Percentiles rank a stretch among this genome's conserved stretches.
phyloP scores from a whole-genome alignment of 768 basidiomycete species.

The Leucosporidium yakuticum region DNA sequence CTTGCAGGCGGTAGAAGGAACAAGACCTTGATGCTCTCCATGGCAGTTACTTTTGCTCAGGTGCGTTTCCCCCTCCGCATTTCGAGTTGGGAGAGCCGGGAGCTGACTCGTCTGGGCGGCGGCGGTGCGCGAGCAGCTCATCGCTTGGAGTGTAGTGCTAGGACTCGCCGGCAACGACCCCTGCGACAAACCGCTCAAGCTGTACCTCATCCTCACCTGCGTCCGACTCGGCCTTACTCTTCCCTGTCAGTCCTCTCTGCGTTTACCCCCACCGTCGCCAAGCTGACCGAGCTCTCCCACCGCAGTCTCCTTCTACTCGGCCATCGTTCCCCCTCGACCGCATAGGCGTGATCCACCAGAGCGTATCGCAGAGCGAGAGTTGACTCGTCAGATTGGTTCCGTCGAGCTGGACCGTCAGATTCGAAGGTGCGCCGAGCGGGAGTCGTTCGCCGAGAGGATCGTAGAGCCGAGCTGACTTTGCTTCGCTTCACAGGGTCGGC shows the following conservation, averaged over 20 bases:
- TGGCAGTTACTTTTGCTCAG: no score
- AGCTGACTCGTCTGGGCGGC: no score
- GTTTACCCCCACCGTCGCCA: no score
- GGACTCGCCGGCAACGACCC: constrained; percentile 7
- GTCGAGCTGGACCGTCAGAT: neutral
- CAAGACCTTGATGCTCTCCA: no score
- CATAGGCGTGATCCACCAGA: neutral
- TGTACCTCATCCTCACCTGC: constrained; percentile 30
- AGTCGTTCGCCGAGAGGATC: no score
- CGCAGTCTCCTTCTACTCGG: constrained; percentile 7
- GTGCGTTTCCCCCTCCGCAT: no score
- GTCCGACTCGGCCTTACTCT: constrained; percentile 25
- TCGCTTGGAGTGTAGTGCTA: constrained; percentile 31
- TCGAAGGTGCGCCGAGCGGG: neutral
- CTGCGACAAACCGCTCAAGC: constrained; percentile 29
- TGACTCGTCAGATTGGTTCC: constrained; percentile 5
- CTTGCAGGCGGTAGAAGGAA: no score
- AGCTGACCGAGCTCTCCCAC: neutral
- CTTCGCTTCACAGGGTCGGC: no score
- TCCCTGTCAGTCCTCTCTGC: constrained; percentile 17
- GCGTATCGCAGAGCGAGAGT: constrained; percentile 6
- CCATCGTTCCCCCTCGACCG: constrained; percentile 1
- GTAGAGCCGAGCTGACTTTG: no score
- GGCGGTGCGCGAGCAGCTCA: constrained; percentile 15
- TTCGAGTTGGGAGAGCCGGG: no score